Evolutionary conservation across 2,329 filamentous ascomycete genomes (phyloP).

Genomic region (Calcarisporium arbuscula): DNA sequence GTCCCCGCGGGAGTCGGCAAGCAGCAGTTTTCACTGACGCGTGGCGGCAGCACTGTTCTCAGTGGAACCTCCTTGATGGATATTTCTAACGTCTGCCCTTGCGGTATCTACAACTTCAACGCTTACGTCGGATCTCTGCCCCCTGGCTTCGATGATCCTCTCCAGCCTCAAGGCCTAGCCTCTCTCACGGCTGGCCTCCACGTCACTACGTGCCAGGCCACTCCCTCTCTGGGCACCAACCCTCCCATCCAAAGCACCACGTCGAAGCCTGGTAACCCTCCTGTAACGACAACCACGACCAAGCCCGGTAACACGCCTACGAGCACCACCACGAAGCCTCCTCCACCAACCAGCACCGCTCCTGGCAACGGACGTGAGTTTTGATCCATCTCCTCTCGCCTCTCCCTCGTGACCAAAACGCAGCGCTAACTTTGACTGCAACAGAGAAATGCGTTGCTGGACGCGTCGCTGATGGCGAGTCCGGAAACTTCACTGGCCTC

Average conservation of each 20-base stretch:
- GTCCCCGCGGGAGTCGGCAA: constrained; percentile 40
- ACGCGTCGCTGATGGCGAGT: constrained; percentile 21
- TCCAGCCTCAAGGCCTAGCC: constrained; percentile 5
- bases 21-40: constrained; percentile 34
- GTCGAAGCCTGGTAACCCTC: constrained; percentile 9
- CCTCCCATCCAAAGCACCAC: constrained; percentile 9
- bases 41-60: constrained; percentile 34
- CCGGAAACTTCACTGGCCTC: constrained; percentile 26
- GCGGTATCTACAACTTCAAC: constrained; percentile 52
- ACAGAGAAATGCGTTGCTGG: constrained; percentile 19
- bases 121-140: constrained; percentile 46
- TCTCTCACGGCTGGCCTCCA: constrained; percentile 6
- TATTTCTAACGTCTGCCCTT: constrained; percentile 40
- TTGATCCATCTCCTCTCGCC: background rate
- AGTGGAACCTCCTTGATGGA: constrained; percentile 43
- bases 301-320: constrained; percentile 23
- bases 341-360: constrained; percentile 5
- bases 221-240: constrained; percentile 24
- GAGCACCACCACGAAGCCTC: constrained; percentile 25
- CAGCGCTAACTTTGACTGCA: background rate
- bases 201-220: constrained; percentile 14
- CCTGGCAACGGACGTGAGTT: constrained; percentile 8
- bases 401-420: constrained; percentile 5
- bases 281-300: constrained; percentile 10
- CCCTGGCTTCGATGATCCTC: constrained; percentile 13